Conservation (phyloP, 352 stramenopile species). For the Thraustochytrium sp. region DNA sequence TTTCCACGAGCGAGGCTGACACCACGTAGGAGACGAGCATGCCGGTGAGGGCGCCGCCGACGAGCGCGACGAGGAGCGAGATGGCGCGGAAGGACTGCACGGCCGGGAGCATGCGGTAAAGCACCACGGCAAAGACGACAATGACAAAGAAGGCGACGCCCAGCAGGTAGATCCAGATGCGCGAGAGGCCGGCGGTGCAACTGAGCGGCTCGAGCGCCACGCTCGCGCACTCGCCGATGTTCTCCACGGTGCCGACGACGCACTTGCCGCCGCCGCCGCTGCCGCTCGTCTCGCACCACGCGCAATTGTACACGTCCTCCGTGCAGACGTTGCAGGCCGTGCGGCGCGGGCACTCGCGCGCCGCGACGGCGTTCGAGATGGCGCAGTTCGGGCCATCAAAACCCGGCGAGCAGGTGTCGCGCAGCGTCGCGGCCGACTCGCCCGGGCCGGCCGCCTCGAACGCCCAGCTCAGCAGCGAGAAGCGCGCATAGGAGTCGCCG, state of each 20-base stretch:
- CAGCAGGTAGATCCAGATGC: constrained; percentile 30
- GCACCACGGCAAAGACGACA: background rate
- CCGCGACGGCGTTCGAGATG: background rate
- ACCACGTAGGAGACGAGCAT: constrained; percentile 34
- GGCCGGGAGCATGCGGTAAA: background rate
- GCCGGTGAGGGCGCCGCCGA: background rate
- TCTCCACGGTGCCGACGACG: constrained; percentile 15
- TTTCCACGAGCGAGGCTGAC: constrained; percentile 26
- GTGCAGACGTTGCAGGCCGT: constrained; percentile 20
- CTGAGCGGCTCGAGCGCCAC: constrained; percentile 14
- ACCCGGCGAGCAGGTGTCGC: background rate
- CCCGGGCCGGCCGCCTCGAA: background rate
- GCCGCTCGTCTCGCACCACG: background rate
- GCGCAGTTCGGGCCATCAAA: constrained; percentile 8
- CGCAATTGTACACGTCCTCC: constrained; percentile 41
- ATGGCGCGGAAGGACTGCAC: constrained; percentile 9
- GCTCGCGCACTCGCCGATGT: background rate
- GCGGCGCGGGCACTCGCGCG: constrained; percentile 12
- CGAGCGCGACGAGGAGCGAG: constrained; percentile 1
- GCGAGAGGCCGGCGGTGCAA: constrained; percentile 25
- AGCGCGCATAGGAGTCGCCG: constrained; percentile 12
- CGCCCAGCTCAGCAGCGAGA: background rate
- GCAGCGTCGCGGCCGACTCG: background rate
- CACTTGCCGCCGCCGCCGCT: background rate
- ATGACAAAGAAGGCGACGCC: background rate